Conservation (phyloP, 768 basidiomycete genomes). For the Plicaturopsis crispa region DNA sequence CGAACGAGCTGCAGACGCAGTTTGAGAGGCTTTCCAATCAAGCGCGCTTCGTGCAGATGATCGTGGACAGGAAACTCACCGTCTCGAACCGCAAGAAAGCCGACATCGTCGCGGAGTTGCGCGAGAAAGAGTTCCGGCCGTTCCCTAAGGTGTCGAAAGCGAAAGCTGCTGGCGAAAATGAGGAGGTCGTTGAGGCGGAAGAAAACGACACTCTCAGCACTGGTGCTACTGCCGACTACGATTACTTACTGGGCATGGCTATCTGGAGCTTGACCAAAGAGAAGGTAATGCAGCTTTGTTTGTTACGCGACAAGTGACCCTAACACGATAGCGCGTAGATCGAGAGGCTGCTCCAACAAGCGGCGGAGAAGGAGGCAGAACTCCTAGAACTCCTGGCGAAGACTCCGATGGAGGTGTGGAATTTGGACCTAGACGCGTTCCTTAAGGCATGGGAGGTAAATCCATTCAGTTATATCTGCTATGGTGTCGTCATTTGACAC, state of each 20-base stretch:
- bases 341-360: conserved; percentile 74
- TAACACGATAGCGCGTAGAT: conserved; percentile 42
- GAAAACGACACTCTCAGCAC: conserved; percentile 28
- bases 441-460: conserved; percentile 78
- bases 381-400: conserved; percentile 70
- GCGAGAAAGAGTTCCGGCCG: conserved; percentile 78
- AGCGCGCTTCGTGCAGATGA: conserved; percentile 95
- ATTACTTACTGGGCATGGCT: conserved; percentile 92
- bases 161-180: conserved; percentile 59
- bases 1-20: conserved; percentile 70
- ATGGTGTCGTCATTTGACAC: conserved; percentile 1
- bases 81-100: conserved; percentile 86
- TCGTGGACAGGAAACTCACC: conserved; percentile 73
- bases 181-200: conserved; percentile 48
- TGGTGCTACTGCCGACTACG: conserved; percentile 60
- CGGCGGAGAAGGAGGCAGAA: conserved; percentile 76
- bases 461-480: conserved; percentile 6
- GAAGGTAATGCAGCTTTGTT: conserved; percentile 44
- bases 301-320: background rate
- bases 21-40: conserved; percentile 90
- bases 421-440: conserved; percentile 80
- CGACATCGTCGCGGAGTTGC: conserved; percentile 79
- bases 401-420: conserved; percentile 83
- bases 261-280: conserved; percentile 94
- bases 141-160: conserved; percentile 78